phyloP scores from a whole-genome alignment of 2,329 filamentous ascomycete genomes.

The Phoma sp. region DNA sequence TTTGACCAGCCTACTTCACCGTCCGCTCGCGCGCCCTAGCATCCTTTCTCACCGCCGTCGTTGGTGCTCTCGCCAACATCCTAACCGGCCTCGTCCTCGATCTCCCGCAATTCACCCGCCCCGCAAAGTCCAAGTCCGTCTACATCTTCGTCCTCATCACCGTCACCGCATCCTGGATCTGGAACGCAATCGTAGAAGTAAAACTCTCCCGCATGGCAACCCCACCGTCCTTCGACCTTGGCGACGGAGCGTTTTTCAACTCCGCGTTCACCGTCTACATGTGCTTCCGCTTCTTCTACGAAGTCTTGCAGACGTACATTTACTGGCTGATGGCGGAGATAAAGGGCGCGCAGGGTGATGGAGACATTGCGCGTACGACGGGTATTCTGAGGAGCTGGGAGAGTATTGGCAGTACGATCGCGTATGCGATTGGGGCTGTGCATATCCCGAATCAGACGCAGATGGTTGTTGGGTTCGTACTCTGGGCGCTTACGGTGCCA shows the following conservation, averaged over 20 bases:
- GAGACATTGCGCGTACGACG: constrained; percentile 13
- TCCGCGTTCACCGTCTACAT: constrained; percentile 14
- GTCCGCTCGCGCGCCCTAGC: constrained; percentile 13
- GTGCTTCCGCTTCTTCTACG: constrained; percentile 17
- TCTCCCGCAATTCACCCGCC: constrained; percentile 5
- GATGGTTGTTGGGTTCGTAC: constrained; percentile 11
- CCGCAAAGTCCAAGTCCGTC: constrained; percentile 6
- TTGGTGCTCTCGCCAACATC: constrained; percentile 9
- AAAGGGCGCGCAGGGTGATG: constrained; percentile 10
- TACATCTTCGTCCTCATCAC: constrained; percentile 9
- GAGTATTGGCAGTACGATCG: constrained; percentile 12
- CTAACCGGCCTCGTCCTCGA: constrained; percentile 8
- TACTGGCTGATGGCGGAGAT: constrained; percentile 17
- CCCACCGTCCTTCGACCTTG: constrained; percentile 10
- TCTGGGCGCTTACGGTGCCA: constrained; percentile 8
- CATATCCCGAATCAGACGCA: constrained; percentile 12
- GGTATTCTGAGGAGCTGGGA: constrained; percentile 13
- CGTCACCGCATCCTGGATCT: constrained; percentile 14
- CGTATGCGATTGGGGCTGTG: constrained; percentile 13
- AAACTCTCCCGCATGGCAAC: constrained; percentile 1
- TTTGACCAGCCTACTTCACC: constrained; percentile 9
- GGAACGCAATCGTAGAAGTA: constrained; percentile 10
- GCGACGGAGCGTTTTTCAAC: constrained; percentile 11
- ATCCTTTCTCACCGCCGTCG: constrained; percentile 8
- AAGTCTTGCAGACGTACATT: constrained; percentile 10